Base-by-base conservation (phyloP, 2,329 filamentous ascomycete genomes). In the Microsporum canis region DNA sequence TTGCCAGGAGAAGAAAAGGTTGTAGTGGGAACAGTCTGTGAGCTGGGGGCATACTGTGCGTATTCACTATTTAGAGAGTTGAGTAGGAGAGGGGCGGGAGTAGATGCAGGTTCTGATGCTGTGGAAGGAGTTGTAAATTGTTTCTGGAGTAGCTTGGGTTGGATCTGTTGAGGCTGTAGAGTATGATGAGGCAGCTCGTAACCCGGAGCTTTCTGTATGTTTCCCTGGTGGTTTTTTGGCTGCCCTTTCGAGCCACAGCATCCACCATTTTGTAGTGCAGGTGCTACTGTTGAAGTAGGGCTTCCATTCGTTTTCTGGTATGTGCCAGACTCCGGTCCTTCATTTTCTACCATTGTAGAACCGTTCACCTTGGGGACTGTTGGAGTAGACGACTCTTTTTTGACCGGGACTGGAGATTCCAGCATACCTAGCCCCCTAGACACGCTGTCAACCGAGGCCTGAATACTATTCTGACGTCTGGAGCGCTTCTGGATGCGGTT, bases 401-500 rank as follows among this genome's bases (percentile, higher is more conserved):
- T 60, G 45, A 60, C 33, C 7, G 27, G 33, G 10, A 23, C 23
- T 10, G 43, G 43, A 12, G 43, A 27, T 3, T 33, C 7, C 3
- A 60, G 58, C 43, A 34, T 64, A 43, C 69, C 66, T 33, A 75
- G 60, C 31, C 70, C 72, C 60, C 71, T 73, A 17, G 68, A 69
- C 51, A 75, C 66, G 51, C 69, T 71, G 58, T 73, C 71, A 1
- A 72, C 69, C 1, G 69, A 66, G 1, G 70, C 65, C 62, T 75
- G 71, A 41, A 72, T 63, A 34, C 62, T 71, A 61, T 71, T 71
- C 33, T 71, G 71, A 60, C 70, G 68, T 61, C 67, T 71, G 39
- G 67, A 64, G 4, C 68, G 58, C 58, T 76, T 75, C 61, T 76
- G 73, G 5, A 75, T 63, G 61, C 72, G 72, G 49, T 67, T 70